phyloP scores from a whole-genome alignment of 352 stramenopile species.

The Phytophthora sansomeana region DNA sequence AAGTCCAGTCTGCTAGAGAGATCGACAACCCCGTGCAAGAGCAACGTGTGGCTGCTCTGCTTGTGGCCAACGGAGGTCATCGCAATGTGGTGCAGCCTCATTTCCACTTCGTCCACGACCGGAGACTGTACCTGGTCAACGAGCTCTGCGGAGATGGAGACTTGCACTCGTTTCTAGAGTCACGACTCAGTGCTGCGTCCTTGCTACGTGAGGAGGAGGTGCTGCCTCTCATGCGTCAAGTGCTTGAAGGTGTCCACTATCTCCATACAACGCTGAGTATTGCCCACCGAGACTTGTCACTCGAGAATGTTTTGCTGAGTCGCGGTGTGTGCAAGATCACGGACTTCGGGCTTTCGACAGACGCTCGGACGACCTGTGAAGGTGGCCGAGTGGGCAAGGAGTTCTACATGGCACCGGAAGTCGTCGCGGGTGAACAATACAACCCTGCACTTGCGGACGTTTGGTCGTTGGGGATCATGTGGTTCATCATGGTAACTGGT shows the following conservation, averaged over 20 bases:
- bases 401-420: conserved; percentile 72
- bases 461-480: conserved; percentile 72
- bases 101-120: conserved; percentile 31
- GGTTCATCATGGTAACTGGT: conserved; percentile 74
- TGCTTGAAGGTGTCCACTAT: conserved; percentile 47
- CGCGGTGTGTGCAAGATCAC: conserved; percentile 54
- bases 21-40: conserved; percentile 44
- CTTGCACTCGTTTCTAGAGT: conserved; percentile 44
- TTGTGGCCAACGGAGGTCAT: conserved; percentile 33
- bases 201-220: conserved; percentile 37
- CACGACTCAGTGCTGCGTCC: conserved; percentile 1
- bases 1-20: conserved; percentile 17
- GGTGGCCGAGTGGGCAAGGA: conserved; percentile 59
- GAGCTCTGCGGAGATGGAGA: conserved; percentile 63
- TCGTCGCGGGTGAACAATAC: conserved; percentile 51
- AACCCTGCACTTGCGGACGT: conserved; percentile 58
- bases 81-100: conserved; percentile 42
- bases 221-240: conserved; percentile 44
- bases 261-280: conserved; percentile 48
- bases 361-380: conserved; percentile 17
- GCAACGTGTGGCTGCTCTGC: conserved; percentile 11
- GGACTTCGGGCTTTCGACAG: conserved; percentile 60
- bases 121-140: conserved; percentile 48
- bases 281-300: conserved; percentile 5
- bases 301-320: conserved; percentile 9